These are phyloP conservation scores for Tylopilus vinaceipallidus DNA, from an alignment of 768 basidiomycete species.

Conservation along the genomic window DNA sequence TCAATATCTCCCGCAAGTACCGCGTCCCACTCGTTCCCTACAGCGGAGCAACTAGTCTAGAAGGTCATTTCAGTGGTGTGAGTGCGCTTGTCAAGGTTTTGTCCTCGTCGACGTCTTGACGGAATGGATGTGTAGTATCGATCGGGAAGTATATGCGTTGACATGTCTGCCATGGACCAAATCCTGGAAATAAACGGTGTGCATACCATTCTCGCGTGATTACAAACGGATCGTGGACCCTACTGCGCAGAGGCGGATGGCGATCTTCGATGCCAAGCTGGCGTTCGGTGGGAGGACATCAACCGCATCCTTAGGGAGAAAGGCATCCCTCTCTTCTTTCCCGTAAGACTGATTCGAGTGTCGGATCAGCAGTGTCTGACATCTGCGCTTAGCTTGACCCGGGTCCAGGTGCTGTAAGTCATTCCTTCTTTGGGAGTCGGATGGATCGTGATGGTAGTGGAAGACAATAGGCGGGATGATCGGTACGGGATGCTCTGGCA, in stretches of 20 bases:
- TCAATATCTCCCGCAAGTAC: slow-evolving; percentile 73
- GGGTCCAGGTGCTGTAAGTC: slow-evolving; percentile 62
- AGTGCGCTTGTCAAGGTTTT: slow-evolving; percentile 11
- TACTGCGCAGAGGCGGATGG: slow-evolving; percentile 56
- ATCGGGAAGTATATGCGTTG: slow-evolving; percentile 65
- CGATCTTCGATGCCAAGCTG: slow-evolving; percentile 76
- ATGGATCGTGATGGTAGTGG: slow-evolving; percentile 9
- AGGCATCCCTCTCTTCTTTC: slow-evolving; percentile 82
- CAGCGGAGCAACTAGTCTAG: slow-evolving; percentile 83
- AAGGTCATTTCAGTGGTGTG: slow-evolving; percentile 83
- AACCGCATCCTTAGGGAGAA: slow-evolving; percentile 65
- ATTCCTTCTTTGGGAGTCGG: slow-evolving; percentile 1
- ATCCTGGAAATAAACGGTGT: slow-evolving; percentile 56
- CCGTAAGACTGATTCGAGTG: slow-evolving; percentile 44
- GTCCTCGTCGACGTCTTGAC: slow-evolving; percentile 5
- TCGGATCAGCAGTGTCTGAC: not conserved
- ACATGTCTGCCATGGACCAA: slow-evolving; percentile 64
- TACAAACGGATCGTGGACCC: not conserved
- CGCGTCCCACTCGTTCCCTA: slow-evolving; percentile 77
- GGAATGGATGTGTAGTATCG: slow-evolving; percentile 28
- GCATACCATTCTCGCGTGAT: slow-evolving; percentile 19
- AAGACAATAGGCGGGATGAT: slow-evolving; percentile 89
- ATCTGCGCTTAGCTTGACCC: slow-evolving; percentile 57
- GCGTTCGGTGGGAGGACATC: slow-evolving; percentile 76
- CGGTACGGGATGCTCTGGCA: slow-evolving; percentile 82